Evolutionary conservation across 1,139 yeast species (phyloP), one percentile per base, ranked within the genome.

Genomic region (Candida pseudocylindracea): DNA sequence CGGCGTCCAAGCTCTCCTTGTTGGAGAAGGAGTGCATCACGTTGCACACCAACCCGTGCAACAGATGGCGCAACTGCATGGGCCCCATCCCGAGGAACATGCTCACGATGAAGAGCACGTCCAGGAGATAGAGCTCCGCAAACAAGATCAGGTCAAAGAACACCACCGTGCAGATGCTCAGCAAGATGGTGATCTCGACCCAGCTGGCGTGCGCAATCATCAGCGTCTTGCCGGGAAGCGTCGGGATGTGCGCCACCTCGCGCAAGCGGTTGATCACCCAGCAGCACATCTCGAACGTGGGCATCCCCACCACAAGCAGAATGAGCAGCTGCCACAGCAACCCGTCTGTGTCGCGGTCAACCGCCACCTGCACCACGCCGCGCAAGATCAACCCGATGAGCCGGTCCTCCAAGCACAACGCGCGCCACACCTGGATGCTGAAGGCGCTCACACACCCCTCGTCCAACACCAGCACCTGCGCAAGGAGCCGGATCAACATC

Each of bases 31-130:
- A 68, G 42, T 79, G 92, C 31, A 80, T 61, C 7, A 76, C 60
- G 45, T 81, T 78, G 41, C 73, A 63, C 15, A 76, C 51, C 35
- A 81, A 51, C 37, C 70, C 70, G 43, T 76, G 74, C 33, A 80
- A 55, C 31, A 75, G 72, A 12, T 52, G 51, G 33, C 93, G 71
- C 41, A 81, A 63, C 30, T 73, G 78, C 33, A 69, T 56, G 7
- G 79, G 72, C 2, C 80, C 79, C 36, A 72, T 66, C 52, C 79
- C 88, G 44, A 81, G 67, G 45, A 78, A 64, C 30, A 79, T 58
- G 0, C 91, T 65, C 28, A 76, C 66, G 37, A 78, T 57, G 44
- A 72, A 72, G 39, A 78, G 63, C 2, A 79, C 61, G 42, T 81
- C 93, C 3, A 91, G 75, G 38, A 79, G 52, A 45, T 63, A 79